Evolutionary conservation across 1,139 yeast species (phyloP).

Genomic region (Zygosaccharomyces pseudobailii): DNA sequence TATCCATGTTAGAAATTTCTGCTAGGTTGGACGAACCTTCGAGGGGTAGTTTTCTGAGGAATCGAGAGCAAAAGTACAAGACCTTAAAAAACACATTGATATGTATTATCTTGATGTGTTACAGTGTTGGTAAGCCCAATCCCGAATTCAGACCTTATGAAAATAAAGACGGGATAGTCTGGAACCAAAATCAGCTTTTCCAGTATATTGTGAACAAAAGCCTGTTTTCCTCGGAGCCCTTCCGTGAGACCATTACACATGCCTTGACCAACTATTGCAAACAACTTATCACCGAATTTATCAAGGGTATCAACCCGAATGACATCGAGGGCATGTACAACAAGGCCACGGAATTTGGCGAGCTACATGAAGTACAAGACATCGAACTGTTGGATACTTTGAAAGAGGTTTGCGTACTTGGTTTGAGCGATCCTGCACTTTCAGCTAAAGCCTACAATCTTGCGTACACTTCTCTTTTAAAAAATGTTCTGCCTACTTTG

Average conservation of each 20-base stretch:
- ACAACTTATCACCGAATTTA: conserved; percentile 19
- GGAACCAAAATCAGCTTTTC: conserved; percentile 28
- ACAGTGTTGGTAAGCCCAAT: conserved; percentile 23
- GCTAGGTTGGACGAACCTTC: conserved; percentile 43
- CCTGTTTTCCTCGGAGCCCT: conserved; percentile 19
- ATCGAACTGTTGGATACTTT: conserved; percentile 4
- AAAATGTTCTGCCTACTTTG: conserved; percentile 25
- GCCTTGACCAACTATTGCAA: conserved; percentile 18
- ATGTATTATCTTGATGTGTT: conserved; percentile 35
- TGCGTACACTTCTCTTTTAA: conserved; percentile 21
- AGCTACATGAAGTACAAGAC: conserved; percentile 4
- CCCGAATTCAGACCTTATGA: conserved; percentile 18
- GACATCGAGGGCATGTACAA: conserved; percentile 9
- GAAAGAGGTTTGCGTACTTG: conserved; percentile 9
- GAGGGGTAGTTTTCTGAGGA: conserved; percentile 36
- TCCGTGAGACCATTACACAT: conserved; percentile 17
- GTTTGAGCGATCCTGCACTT: conserved; percentile 7
- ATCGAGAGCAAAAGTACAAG: conserved; percentile 34
- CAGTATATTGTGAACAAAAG: conserved; percentile 28
- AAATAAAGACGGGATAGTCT: conserved; percentile 8
- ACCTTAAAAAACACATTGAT: conserved; percentile 34
- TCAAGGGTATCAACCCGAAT: conserved; percentile 9
- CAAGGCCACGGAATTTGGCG: conserved; percentile 8
- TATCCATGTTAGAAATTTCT: conserved; percentile 53
- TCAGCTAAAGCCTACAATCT: conserved; percentile 15